Percentiles rank a stretch among this genome's conserved stretches.
These are phyloP conservation scores for Schizochytrium sp. DNA, from an alignment of 108 stramenopile genomes.

Conservation along the genomic window DNA sequence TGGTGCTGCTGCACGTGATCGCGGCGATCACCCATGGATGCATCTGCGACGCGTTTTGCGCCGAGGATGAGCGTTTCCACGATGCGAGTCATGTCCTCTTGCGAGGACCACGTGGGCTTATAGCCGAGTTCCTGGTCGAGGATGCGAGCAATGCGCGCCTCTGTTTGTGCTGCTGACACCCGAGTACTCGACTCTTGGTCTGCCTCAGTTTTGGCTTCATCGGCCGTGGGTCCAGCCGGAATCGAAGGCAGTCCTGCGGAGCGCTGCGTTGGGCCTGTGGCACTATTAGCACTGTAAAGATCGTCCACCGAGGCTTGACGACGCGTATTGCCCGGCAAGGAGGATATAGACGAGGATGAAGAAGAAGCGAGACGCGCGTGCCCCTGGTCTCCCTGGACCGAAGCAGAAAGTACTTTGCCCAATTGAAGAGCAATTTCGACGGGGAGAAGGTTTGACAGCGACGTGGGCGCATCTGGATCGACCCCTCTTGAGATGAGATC, in stretches of 20 bases:
- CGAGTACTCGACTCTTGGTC: no score
- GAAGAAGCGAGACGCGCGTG: no score
- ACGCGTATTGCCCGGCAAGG: no score
- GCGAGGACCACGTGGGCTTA: not conserved
- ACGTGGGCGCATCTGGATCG: not conserved
- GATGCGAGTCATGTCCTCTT: not conserved
- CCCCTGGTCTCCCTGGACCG: no score
- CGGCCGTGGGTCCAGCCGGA: no score
- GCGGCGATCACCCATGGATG: not conserved
- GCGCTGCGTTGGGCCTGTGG: no score
- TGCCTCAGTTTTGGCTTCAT: no score
- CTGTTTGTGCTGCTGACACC: not conserved
- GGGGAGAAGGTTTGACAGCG: not conserved
- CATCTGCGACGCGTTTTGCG: not conserved
- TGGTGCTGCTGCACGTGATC: not conserved
- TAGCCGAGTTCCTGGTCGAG: not conserved
- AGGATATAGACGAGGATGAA: no score
- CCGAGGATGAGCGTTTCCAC: constrained; percentile 8
- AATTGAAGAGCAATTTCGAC: not conserved
- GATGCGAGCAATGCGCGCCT: not conserved
- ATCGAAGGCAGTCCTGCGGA: no score
- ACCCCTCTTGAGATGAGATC: not conserved
- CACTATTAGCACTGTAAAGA: not conserved
- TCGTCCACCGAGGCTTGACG: not conserved
- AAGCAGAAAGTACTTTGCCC: not conserved